Evolutionary conservation across 2,329 filamentous ascomycete genomes (phyloP).

Genomic region (Simplicillium sp.): DNA sequence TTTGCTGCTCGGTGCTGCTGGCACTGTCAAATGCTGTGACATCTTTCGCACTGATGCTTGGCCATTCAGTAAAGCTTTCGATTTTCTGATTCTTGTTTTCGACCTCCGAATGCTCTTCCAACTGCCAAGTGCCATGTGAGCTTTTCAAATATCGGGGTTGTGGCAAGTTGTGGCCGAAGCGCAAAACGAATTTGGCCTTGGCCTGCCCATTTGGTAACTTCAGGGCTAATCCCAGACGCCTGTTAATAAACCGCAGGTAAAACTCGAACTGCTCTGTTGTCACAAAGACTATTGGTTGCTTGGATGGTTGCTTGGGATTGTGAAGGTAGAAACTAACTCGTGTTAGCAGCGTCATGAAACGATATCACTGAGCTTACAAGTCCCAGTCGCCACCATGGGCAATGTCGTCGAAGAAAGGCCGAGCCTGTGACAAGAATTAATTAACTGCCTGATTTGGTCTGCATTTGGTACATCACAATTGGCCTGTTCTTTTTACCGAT

Average conservation of each 20-base stretch:
- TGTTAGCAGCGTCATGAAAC: background rate
- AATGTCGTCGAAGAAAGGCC: conserved; percentile 47
- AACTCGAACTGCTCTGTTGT: conserved; percentile 54
- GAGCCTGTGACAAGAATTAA: conserved; percentile 19
- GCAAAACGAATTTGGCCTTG: too few species aligned
- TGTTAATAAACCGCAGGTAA: conserved; percentile 58
- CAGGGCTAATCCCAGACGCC: background rate
- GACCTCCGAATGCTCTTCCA: too few species aligned
- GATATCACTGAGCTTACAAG: conserved; percentile 46
- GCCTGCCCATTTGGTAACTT: too few species aligned
- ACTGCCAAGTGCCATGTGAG: too few species aligned
- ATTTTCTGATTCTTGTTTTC: too few species aligned
- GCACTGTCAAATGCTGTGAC: too few species aligned
- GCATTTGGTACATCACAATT: conserved; percentile 27
- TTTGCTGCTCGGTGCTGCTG: too few species aligned
- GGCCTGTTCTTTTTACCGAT: conserved; percentile 43
- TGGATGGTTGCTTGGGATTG: conserved; percentile 32
- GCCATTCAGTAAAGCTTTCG: too few species aligned
- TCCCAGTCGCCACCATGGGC: conserved; percentile 60
- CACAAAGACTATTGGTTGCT: conserved; percentile 56
- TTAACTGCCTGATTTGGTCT: background rate
- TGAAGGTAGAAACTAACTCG: conserved; percentile 55
- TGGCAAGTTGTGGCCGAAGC: too few species aligned
- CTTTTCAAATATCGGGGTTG: too few species aligned
- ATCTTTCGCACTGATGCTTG: too few species aligned